Base-by-base conservation (phyloP, 495 filamentous ascomycete genomes). In the Rhizodiscina lignyota region DNA sequence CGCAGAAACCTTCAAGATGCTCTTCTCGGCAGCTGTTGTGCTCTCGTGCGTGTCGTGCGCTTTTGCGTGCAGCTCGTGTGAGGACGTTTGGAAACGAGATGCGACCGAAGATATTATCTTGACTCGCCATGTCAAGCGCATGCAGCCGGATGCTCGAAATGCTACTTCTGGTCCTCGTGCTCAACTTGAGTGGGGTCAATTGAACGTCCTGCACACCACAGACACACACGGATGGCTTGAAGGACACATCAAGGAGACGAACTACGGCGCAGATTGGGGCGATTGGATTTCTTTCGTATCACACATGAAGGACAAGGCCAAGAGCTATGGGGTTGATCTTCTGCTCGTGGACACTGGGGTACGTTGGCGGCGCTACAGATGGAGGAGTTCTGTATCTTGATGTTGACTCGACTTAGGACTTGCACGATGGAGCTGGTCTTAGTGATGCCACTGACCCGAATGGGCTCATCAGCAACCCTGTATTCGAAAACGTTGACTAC, bases 151-250 rank as follows among this genome's bases (percentile, higher is more conserved):
- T 23, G 61, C 64, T 0, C 45, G 50, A 18, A 54, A 59, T 35
- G 55, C 57, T 16, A 48, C 44, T 3, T 47, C 49, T 12, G 18
- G 40, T 16, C 60, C 62, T 20, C 49, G 44, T 24, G 49, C 41
- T 4, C 58, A 54, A 20, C 22, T 64, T 40, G 52, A 54, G 45
- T 65, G 61, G 59, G 60, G 61, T 16, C 51, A 63, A 38, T 39
- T 65, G 32, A 65, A 65, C 35, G 58, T 63, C 32, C 41, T 63
- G 12, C 61, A 63, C 30, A 65, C 59, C 1, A 62, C 59, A 1
- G 61, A 63, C 37, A 58, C 53, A 6, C 61, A 65, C 45, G 61
- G 61, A 11, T 63, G 60, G 61, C 49, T 60, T 2, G 60, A 62
- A 47, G 61, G 59, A 10, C 59, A 61, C 44, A 44, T 60, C 35